Conservation (phyloP, 2,329 filamentous ascomycete species). For the Ophiostoma australiae region DNA sequence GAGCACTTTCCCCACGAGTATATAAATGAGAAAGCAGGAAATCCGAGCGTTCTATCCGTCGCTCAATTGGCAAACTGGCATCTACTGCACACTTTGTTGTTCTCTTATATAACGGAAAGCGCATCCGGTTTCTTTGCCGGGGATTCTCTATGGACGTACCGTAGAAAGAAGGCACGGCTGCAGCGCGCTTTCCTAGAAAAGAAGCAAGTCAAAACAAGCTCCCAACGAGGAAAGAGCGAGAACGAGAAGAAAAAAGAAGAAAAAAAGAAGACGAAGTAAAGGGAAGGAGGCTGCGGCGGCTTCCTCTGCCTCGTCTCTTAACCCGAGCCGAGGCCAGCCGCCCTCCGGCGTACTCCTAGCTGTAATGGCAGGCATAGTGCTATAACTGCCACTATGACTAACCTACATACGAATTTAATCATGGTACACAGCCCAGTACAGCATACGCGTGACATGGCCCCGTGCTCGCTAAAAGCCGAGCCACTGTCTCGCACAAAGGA, state of each 20-base stretch:
- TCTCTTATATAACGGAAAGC: neutral
- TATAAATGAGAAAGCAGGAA: neutral
- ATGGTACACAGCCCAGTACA: neutral
- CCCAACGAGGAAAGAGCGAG: neutral
- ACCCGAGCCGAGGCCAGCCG: slow-evolving; percentile 8
- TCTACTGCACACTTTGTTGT: neutral
- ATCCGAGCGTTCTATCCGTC: neutral
- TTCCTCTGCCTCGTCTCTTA: neutral
- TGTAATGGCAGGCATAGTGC: neutral
- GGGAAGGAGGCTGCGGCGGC: neutral
- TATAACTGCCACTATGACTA: neutral
- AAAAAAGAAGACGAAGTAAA: neutral
- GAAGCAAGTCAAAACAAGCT: neutral
- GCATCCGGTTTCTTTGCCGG: neutral
- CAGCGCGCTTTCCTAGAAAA: neutral
- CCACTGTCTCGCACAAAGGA: neutral
- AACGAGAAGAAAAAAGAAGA: neutral
- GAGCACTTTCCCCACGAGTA: slow-evolving; percentile 3
- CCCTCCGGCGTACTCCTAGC: neutral
- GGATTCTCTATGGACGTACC: neutral
- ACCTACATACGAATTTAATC: neutral
- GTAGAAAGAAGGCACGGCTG: neutral
- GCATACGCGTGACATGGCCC: neutral
- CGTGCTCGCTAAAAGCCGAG: slow-evolving; percentile 2
- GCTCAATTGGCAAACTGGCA: neutral